phyloP scores from a whole-genome alignment of 2,329 filamentous ascomycete species.

The Hypoxylon sp. region DNA sequence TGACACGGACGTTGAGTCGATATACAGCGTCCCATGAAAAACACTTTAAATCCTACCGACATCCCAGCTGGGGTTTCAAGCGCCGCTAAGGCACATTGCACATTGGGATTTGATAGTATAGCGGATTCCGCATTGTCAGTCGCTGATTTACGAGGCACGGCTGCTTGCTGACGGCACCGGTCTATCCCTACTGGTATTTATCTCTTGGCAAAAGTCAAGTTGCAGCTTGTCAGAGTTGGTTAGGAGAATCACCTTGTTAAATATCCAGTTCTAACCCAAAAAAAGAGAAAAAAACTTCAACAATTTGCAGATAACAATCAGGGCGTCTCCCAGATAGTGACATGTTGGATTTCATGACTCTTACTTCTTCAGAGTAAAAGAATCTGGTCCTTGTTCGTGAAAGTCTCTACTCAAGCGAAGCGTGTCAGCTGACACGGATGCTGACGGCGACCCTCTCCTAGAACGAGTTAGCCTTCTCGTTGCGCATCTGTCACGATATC shows the following conservation, averaged over 20 bases:
- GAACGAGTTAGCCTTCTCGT: not conserved
- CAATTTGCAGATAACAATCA: slow-evolving; percentile 9
- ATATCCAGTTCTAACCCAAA: slow-evolving; percentile 18
- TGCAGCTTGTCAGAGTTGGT: slow-evolving; percentile 20
- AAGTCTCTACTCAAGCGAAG: slow-evolving; percentile 5
- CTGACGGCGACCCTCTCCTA: slow-evolving; percentile 12
- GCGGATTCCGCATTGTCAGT: slow-evolving; percentile 35
- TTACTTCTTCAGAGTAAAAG: slow-evolving; percentile 1
- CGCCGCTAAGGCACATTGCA: slow-evolving; percentile 27
- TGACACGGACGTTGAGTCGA: slow-evolving; percentile 27
- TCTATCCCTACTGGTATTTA: slow-evolving; percentile 35
- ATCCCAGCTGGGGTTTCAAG: slow-evolving; percentile 19
- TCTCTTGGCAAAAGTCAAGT: slow-evolving; percentile 28
- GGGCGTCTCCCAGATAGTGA: not conserved
- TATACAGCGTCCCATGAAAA: slow-evolving; percentile 17
- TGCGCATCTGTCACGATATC: not conserved
- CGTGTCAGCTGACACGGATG: slow-evolving; percentile 22
- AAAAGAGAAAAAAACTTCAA: slow-evolving; percentile 8
- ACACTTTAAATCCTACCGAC: slow-evolving; percentile 17
- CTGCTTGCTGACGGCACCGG: slow-evolving; percentile 43
- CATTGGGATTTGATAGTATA: slow-evolving; percentile 30
- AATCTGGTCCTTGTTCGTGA: not conserved
- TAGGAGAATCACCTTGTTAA: slow-evolving; percentile 18
- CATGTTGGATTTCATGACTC: slow-evolving; percentile 4
- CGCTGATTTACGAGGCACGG: slow-evolving; percentile 46